These are phyloP conservation scores for Panaeolus papilionaceus DNA, from an alignment of 768 basidiomycete species.

Conservation along the genomic window DNA sequence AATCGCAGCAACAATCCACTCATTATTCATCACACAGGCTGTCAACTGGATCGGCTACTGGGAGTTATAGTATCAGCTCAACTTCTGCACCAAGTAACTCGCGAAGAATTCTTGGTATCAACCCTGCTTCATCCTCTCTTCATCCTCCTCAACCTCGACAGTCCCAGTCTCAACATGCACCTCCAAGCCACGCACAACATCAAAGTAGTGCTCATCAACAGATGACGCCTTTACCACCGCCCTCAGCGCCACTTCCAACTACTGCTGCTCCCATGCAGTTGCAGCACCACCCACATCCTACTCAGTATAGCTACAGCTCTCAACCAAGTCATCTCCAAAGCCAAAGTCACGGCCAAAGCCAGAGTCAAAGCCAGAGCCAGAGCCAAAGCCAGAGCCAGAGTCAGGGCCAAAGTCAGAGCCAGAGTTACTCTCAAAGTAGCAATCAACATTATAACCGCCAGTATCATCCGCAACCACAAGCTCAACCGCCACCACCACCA, in stretches of 20 bases:
- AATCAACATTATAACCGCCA: constrained; percentile 19
- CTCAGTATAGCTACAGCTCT: constrained; percentile 23
- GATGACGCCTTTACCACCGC: constrained; percentile 13
- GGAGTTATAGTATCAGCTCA: constrained; percentile 26
- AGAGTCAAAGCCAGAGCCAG: constrained; percentile 21
- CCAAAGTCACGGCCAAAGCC: constrained; percentile 20
- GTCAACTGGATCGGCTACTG: constrained; percentile 29
- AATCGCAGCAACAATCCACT: constrained; percentile 16
- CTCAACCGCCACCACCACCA: constrained; percentile 22
- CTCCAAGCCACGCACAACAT: constrained; percentile 14
- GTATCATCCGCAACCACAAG: constrained; percentile 19
- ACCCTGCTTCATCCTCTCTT: constrained; percentile 9
- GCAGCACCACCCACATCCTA: constrained; percentile 31
- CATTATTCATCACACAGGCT: constrained; percentile 27
- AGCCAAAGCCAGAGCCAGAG: constrained; percentile 28
- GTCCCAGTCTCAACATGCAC: constrained; percentile 8
- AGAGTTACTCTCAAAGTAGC: constrained; percentile 21
- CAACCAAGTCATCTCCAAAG: constrained; percentile 21
- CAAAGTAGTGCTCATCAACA: constrained; percentile 16
- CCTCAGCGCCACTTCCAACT: constrained; percentile 19
- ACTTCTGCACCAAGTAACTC: constrained; percentile 21
- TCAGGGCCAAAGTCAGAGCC: constrained; percentile 20
- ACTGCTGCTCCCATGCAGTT: constrained; percentile 32
- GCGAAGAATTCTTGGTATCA: constrained; percentile 17
- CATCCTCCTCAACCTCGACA: constrained; percentile 11